Conservation (phyloP, 1,284 basidiomycete genomes). For the Naganishia albida region DNA sequence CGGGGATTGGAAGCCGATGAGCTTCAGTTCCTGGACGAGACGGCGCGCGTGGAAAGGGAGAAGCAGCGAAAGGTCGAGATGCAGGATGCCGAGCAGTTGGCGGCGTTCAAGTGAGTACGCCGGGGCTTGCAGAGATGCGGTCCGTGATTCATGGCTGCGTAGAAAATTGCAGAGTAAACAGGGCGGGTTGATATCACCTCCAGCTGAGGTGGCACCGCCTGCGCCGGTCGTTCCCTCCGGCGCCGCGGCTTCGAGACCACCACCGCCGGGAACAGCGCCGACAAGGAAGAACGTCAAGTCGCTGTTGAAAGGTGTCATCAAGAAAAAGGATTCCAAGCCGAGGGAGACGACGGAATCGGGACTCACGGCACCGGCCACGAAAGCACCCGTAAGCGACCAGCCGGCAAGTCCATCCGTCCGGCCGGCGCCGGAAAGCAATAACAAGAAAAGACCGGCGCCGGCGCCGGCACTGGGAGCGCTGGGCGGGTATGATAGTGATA, state of each 20-base stretch:
- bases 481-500: constrained; percentile 21
- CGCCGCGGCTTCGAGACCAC: constrained; percentile 16
- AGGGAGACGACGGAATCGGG: background rate
- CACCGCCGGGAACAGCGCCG: constrained; percentile 34
- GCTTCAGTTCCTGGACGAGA: constrained; percentile 79
- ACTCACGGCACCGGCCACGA: background rate
- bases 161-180: constrained; percentile 23
- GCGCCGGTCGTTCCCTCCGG: constrained; percentile 20
- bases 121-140: background rate
- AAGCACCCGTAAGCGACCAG: background rate
- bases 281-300: constrained; percentile 49
- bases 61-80: constrained; percentile 72
- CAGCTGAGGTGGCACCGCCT: constrained; percentile 23
- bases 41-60: constrained; percentile 71
- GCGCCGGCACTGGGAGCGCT: constrained; percentile 9
- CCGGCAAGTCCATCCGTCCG: background rate
- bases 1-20: constrained; percentile 87
- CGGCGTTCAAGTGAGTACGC: constrained; percentile 70
- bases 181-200: constrained; percentile 39
- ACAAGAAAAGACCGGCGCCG: constrained; percentile 11
- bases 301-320: constrained; percentile 53
- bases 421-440: background rate
- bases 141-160: constrained; percentile 23
- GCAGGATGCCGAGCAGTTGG: constrained; percentile 77
- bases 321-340: constrained; percentile 43